A percentile compares a stretch with the other conserved stretches of the same genome.
Conservation (phyloP, 1,139 yeast species). For the Candida neerlandica region DNA sequence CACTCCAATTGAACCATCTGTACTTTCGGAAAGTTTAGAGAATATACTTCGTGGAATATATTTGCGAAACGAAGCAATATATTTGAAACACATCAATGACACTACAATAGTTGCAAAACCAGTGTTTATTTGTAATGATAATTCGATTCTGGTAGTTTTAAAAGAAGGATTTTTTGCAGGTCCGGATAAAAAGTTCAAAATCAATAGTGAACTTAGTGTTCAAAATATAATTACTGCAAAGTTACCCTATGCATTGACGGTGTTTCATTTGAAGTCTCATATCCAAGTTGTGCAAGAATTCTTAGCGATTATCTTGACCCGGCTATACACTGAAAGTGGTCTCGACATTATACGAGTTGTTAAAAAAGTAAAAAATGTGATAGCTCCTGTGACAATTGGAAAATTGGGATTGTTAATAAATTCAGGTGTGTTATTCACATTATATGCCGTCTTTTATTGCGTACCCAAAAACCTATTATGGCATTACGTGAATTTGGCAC, state of each 20-base stretch:
- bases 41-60: constrained; percentile 23
- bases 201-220: background rate
- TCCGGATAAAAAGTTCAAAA: constrained; percentile 8
- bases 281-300: constrained; percentile 1
- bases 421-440: constrained; percentile 8
- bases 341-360: constrained; percentile 3
- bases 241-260: constrained; percentile 5
- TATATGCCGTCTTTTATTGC: constrained; percentile 9
- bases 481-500: constrained; percentile 13
- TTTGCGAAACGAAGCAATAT: constrained; percentile 23
- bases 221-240: background rate
- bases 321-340: constrained; percentile 6
- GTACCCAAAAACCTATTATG: constrained; percentile 9
- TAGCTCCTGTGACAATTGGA: constrained; percentile 7
- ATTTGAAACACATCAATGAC: constrained; percentile 18
- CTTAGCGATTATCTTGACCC: constrained; percentile 5
- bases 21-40: constrained; percentile 11
- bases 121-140: constrained; percentile 15
- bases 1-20: constrained; percentile 3
- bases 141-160: constrained; percentile 16
- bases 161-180: constrained; percentile 21
- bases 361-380: background rate
- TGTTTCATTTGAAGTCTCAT: background rate
- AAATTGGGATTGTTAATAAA: constrained; percentile 9
- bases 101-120: constrained; percentile 26